These are phyloP conservation scores for Rosa persica DNA, from an alignment of 306 rosid species.

Conservation along the genomic window DNA sequence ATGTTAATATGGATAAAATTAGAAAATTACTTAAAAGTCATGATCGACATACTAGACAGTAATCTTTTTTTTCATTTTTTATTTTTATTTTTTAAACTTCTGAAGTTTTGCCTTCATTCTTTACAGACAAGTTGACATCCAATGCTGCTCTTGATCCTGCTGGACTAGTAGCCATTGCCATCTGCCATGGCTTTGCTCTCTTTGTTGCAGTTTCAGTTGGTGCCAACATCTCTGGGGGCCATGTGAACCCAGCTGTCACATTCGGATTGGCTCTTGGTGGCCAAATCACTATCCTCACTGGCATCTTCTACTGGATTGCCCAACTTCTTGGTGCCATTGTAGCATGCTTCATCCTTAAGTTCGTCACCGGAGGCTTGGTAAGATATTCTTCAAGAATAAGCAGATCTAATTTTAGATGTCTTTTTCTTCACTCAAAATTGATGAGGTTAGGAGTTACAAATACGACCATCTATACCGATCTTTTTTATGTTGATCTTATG, in stretches of 20 bases:
- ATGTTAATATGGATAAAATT: background rate
- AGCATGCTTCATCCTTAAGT: slow-evolving; percentile 71
- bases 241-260: slow-evolving; percentile 96
- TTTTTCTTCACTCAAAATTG: background rate
- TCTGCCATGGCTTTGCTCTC: slow-evolving; percentile 85
- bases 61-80: background rate
- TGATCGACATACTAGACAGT: background rate
- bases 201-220: slow-evolving; percentile 83
- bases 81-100: background rate
- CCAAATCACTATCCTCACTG: slow-evolving; percentile 78
- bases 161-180: slow-evolving; percentile 71
- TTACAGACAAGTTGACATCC: slow-evolving; percentile 69
- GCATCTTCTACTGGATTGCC: slow-evolving; percentile 83
- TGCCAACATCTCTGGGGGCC: slow-evolving; percentile 93
- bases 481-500: background rate
- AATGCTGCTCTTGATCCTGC: slow-evolving; percentile 83
- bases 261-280: slow-evolving; percentile 91
- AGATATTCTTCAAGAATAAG: slow-evolving; percentile 2
- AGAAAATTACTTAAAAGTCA: background rate
- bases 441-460: background rate
- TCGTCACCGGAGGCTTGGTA: slow-evolving; percentile 81
- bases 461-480: background rate
- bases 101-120: background rate
- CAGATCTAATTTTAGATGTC: background rate
- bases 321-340: slow-evolving; percentile 88